A percentile compares a stretch with the other conserved stretches of the same genome.
Evolutionary conservation across 2,329 filamentous ascomycete genomes (phyloP).

Genomic region (Periconia macrospinosa): DNA sequence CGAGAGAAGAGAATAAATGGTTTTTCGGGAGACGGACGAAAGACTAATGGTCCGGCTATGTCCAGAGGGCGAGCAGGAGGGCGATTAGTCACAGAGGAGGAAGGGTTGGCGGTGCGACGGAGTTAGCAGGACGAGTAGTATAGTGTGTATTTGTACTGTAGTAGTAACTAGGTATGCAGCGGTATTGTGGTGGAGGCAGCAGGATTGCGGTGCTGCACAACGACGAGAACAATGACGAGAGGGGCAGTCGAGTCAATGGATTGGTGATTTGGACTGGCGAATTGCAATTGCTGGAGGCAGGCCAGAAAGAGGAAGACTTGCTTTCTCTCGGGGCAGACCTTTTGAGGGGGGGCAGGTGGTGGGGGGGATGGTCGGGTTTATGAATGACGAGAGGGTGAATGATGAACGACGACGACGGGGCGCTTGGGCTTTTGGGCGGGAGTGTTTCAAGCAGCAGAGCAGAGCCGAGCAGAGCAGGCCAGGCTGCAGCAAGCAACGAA

Average conservation of each 20-base stretch:
- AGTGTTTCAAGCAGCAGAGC: conserved; percentile 27
- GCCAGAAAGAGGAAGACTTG: background rate
- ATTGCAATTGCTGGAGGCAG: background rate
- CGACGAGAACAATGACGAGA: conserved; percentile 4
- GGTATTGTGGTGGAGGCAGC: conserved; percentile 22
- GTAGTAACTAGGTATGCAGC: conserved; percentile 9
- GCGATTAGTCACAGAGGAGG: conserved; percentile 23
- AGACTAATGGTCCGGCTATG: conserved; percentile 8
- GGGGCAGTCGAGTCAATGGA: background rate
- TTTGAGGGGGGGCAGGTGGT: conserved; percentile 8
- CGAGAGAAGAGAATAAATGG: conserved; percentile 33
- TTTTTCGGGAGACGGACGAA: conserved; percentile 22
- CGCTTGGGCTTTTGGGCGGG: conserved; percentile 5
- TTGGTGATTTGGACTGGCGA: background rate
- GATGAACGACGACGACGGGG: too few species aligned
- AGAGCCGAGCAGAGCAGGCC: too few species aligned
- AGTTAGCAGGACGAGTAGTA: too few species aligned
- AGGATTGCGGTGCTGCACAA: conserved; percentile 24
- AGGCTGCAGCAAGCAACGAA: conserved; percentile 31
- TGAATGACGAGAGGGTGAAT: conserved; percentile 1
- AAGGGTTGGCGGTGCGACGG: background rate
- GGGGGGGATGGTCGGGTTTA: conserved; percentile 2
- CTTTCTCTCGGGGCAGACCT: background rate
- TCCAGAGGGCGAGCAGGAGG: background rate
- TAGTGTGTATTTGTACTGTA: too few species aligned